Evolutionary conservation across 2,329 filamentous ascomycete genomes (phyloP).

Genomic region (Sporothrix luriei): DNA sequence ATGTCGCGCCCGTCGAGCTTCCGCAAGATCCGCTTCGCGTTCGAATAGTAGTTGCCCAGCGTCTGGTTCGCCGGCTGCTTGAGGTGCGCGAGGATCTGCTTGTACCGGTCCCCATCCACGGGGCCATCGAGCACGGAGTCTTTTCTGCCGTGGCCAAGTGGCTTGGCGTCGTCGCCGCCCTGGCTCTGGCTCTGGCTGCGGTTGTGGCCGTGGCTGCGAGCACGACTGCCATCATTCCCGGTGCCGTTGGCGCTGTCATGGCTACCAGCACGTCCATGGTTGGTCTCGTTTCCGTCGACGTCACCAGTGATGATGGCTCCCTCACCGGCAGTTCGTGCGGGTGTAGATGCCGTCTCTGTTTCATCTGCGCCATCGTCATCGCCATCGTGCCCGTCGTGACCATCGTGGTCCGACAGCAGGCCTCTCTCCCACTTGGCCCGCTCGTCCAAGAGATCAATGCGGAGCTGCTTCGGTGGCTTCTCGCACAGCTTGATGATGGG

Average conservation of each 20-base stretch:
- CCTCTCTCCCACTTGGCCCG: slow-evolving; percentile 71
- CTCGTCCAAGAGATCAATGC: slow-evolving; percentile 63
- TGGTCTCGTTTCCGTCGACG: background rate
- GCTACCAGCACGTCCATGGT: background rate
- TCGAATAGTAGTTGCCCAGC: slow-evolving; percentile 51
- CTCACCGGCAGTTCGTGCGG: background rate
- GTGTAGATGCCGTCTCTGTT: slow-evolving; percentile 20
- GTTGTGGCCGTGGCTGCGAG: background rate
- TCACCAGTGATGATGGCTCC: background rate
- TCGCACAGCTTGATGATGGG: slow-evolving; percentile 88
- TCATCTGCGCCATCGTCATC: slow-evolving; percentile 39
- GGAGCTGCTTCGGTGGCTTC: slow-evolving; percentile 63
- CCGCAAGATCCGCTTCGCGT: slow-evolving; percentile 55
- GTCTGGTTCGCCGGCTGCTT: slow-evolving; percentile 49
- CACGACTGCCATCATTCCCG: background rate
- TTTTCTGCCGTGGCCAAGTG: slow-evolving; percentile 20
- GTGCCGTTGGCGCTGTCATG: background rate
- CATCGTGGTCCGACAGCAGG: slow-evolving; percentile 47
- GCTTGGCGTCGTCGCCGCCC: slow-evolving; percentile 2
- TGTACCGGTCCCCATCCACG: slow-evolving; percentile 30
- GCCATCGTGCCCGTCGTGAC: slow-evolving; percentile 37
- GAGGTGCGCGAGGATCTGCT: slow-evolving; percentile 38
- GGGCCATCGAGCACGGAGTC: slow-evolving; percentile 29
- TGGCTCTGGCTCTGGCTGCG: background rate
- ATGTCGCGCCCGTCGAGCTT: slow-evolving; percentile 55